Conservation (phyloP, 371 early-diverging fungal species). For the Gilbertella persicaria region DNA sequence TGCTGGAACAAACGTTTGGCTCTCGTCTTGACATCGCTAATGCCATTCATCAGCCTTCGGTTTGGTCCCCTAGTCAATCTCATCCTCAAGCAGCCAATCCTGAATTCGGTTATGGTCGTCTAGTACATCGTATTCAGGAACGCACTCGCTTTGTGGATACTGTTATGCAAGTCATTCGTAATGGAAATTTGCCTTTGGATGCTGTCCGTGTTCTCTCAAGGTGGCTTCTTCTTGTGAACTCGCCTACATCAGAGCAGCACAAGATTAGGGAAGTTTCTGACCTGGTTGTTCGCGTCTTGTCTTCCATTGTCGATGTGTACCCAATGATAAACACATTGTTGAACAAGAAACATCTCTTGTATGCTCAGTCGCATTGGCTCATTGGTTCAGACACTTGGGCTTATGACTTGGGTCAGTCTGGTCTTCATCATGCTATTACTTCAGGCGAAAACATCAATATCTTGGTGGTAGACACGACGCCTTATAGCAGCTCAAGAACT, state of each 20-base stretch:
- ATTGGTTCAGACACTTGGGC: conserved; percentile 88
- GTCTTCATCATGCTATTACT: conserved; percentile 87
- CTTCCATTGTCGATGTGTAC: conserved; percentile 52
- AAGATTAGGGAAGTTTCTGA: too few species aligned
- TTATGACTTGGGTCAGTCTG: conserved; percentile 84
- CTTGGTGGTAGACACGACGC: conserved; percentile 84
- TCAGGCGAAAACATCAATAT: conserved; percentile 86
- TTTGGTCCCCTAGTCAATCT: conserved; percentile 44
- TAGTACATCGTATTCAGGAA: conserved; percentile 68
- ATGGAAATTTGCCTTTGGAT: conserved; percentile 73
- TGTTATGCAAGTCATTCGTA: conserved; percentile 61
- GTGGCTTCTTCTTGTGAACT: too few species aligned
- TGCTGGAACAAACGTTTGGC: conserved; percentile 78
- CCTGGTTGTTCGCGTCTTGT: too few species aligned
- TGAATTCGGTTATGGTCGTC: conserved; percentile 84
- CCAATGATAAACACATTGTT: conserved; percentile 29
- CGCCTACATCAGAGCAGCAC: too few species aligned
- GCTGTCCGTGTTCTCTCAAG: too few species aligned
- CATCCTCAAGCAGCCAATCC: conserved; percentile 59
- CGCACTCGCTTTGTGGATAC: conserved; percentile 69
- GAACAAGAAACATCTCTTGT: conserved; percentile 43
- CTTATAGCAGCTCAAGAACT: conserved; percentile 60
- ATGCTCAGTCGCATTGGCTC: conserved; percentile 80
- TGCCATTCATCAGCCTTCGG: conserved; percentile 50
- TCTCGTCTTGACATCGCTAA: conserved; percentile 82